A percentile compares a stretch with the other conserved stretches of the same genome.
Evolutionary conservation across 345 rosid genomes (phyloP).

Genomic region (Camelina neglecta): DNA sequence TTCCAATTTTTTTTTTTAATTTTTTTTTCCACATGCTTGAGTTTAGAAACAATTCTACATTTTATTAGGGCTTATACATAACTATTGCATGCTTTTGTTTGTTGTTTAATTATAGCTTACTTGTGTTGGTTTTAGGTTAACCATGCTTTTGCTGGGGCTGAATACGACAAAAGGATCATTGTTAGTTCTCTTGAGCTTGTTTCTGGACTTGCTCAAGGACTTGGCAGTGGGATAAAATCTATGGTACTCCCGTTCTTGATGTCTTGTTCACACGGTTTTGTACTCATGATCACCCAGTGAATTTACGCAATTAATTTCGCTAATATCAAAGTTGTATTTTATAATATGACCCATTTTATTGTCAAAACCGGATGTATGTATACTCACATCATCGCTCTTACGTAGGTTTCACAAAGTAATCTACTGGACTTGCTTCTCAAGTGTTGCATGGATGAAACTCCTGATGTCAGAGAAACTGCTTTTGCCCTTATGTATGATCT

Average conservation of each 20-base stretch:
- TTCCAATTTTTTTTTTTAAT: too few relatives aligned
- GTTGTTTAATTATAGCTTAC: constrained; percentile 2
- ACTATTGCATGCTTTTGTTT: background rate
- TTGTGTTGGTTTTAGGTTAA: constrained; percentile 58
- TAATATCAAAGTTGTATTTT: background rate
- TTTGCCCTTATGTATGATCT: constrained; percentile 87
- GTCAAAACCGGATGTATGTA: background rate
- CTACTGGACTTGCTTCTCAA: constrained; percentile 78
- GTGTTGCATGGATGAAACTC: constrained; percentile 78
- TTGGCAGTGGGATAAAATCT: constrained; percentile 82
- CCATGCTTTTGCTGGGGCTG: constrained; percentile 67
- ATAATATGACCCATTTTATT: background rate
- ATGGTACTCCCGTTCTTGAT: constrained; percentile 60
- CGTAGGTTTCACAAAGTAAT: constrained; percentile 76
- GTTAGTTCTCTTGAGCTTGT: constrained; percentile 88
- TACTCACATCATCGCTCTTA: constrained; percentile 21
- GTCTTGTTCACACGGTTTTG: background rate
- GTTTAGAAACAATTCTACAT: too few relatives aligned
- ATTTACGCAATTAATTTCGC: too few relatives aligned
- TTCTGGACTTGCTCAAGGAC: constrained; percentile 86
- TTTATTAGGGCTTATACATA: background rate
- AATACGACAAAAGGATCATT: constrained; percentile 75
- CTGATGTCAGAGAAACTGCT: constrained; percentile 77
- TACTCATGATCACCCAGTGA: background rate
- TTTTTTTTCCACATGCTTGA: too few relatives aligned